A percentile compares a stretch with the other conserved stretches of the same genome.
Conservation (phyloP, 2,329 filamentous ascomycete species). For the Akanthomyces lecanii region DNA sequence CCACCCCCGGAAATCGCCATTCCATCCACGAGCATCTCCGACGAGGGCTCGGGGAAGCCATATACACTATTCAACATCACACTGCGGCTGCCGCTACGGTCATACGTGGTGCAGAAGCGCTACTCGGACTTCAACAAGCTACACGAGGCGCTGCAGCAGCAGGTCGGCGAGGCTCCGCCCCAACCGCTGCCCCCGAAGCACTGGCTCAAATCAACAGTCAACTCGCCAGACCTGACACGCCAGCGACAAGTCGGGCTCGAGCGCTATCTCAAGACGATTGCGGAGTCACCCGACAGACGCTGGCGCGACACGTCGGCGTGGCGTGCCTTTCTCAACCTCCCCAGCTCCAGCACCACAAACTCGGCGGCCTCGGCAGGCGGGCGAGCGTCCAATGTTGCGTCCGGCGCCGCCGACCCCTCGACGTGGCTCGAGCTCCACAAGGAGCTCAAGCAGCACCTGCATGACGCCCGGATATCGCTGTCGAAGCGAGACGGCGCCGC, state of each 20-base stretch:
- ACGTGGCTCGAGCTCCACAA: constrained; percentile 74
- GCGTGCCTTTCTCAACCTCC: constrained; percentile 69
- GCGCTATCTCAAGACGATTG: constrained; percentile 66
- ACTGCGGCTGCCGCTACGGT: constrained; percentile 70
- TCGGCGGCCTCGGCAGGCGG: constrained; percentile 46
- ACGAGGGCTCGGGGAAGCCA: constrained; percentile 52
- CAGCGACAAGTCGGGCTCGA: constrained; percentile 65
- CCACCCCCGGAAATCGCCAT: constrained; percentile 65
- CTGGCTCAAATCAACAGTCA: constrained; percentile 71
- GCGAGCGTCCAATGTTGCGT: constrained; percentile 36
- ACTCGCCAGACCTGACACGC: constrained; percentile 65
- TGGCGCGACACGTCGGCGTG: constrained; percentile 73
- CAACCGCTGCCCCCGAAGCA: constrained; percentile 65
- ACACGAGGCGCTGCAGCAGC: constrained; percentile 56
- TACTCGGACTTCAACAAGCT: constrained; percentile 75
- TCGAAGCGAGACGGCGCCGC: constrained; percentile 58
- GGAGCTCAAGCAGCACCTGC: constrained; percentile 67
- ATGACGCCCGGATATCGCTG: constrained; percentile 62
- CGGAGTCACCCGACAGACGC: constrained; percentile 66
- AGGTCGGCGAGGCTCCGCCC: constrained; percentile 62
- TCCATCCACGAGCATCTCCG: constrained; percentile 57
- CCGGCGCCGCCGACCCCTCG: constrained; percentile 52
- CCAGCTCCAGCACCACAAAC: constrained; percentile 46
- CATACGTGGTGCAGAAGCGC: constrained; percentile 72
- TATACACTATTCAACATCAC: constrained; percentile 78